Conservation (phyloP, 805 yeast genomes). For the Tetrapisispora iriomotensis region DNA sequence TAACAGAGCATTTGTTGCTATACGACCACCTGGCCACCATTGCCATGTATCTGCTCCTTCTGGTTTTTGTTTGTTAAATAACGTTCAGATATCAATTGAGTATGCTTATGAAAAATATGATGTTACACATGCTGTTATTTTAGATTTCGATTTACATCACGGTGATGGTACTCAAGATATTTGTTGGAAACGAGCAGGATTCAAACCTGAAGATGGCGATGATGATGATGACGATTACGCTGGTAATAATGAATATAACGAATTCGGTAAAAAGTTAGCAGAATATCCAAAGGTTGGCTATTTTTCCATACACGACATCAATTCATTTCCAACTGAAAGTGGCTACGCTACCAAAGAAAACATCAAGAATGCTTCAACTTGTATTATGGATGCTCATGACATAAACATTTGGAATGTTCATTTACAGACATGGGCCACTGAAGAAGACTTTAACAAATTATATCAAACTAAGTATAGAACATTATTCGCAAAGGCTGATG, state of each 20-base stretch:
- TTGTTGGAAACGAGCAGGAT: conserved; percentile 61
- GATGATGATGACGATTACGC: conserved; percentile 21
- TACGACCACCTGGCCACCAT: conserved; percentile 84
- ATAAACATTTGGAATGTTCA: conserved; percentile 79
- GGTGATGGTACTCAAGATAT: conserved; percentile 88
- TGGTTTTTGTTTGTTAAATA: conserved; percentile 74
- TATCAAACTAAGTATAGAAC: conserved; percentile 54
- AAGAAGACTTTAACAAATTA: conserved; percentile 53
- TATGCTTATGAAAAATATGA: conserved; percentile 55
- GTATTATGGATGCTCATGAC: conserved; percentile 66
- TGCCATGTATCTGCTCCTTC: conserved; percentile 76
- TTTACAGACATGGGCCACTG: conserved; percentile 51
- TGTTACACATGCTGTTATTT: conserved; percentile 70
- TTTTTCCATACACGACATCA: conserved; percentile 75
- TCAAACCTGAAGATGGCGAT: conserved; percentile 24
- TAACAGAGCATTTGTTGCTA: conserved; percentile 51
- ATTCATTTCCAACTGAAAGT: conserved; percentile 74
- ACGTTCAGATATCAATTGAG: conserved; percentile 72
- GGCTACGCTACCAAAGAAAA: conserved; percentile 67
- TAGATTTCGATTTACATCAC: conserved; percentile 79
- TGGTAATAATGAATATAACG: conserved; percentile 29
- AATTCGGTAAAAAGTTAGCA: conserved; percentile 35
- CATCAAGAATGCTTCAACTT: conserved; percentile 67
- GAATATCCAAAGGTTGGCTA: conserved; percentile 60
- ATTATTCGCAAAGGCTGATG: conserved; percentile 55